A percentile compares a stretch with the other conserved stretches of the same genome.
Conservation (phyloP, 352 stramenopile genomes). For the Phytopythium oedochilum region DNA sequence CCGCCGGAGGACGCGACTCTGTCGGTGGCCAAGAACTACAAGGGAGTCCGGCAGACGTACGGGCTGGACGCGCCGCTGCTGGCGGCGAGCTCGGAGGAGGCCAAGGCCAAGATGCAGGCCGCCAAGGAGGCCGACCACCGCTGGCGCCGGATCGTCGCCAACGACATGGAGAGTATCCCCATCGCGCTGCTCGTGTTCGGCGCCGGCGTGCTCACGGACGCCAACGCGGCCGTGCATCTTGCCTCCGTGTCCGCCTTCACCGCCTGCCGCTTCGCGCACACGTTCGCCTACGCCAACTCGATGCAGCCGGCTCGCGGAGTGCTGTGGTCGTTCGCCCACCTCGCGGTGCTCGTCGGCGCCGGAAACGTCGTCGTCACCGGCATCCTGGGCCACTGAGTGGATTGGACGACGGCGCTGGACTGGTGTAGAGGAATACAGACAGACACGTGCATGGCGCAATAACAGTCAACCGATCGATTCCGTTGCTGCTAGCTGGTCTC, state of each 20-base stretch:
- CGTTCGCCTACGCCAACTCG: constrained; percentile 33
- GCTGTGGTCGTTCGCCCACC: constrained; percentile 12
- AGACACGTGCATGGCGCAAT: no score
- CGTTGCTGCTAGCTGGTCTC: neutral
- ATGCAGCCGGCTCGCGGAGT: constrained; percentile 33
- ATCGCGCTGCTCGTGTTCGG: constrained; percentile 35
- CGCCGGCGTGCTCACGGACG: constrained; percentile 20
- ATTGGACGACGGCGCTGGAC: neutral
- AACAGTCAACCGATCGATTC: neutral
- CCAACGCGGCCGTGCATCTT: constrained; percentile 13
- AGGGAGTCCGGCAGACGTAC: constrained; percentile 21
- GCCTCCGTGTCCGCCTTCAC: constrained; percentile 30
- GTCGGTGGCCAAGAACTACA: constrained; percentile 1
- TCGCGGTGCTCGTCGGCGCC: constrained; percentile 11
- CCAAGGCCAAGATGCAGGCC: constrained; percentile 10
- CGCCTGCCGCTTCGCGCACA: constrained; percentile 23
- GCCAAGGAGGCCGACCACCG: constrained; percentile 25
- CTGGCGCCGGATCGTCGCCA: constrained; percentile 44
- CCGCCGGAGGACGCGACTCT: constrained; percentile 22
- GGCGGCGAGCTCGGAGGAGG: neutral
- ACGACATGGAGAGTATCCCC: constrained; percentile 50
- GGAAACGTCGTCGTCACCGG: constrained; percentile 19
- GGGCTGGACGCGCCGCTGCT: constrained; percentile 4
- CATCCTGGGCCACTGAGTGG: constrained; percentile 2
- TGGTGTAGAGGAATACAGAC: no score